Conservation (phyloP, 2,329 filamentous ascomycete species). For the Fusarium sp. region DNA sequence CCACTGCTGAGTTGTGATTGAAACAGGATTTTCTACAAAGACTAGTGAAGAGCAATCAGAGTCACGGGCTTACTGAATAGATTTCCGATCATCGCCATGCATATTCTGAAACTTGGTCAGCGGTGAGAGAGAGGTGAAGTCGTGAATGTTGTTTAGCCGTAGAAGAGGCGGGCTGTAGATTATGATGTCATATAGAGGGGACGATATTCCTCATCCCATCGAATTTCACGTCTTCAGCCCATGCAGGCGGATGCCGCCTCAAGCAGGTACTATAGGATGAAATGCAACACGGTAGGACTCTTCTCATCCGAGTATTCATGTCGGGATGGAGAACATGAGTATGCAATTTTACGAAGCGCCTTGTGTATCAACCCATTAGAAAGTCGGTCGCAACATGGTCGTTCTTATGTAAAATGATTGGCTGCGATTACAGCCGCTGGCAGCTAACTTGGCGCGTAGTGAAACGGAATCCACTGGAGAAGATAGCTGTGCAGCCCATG, state of each 20-base stretch:
- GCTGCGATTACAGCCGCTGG: conserved; percentile 22
- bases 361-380: conserved; percentile 20
- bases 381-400: conserved; percentile 7
- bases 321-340: background rate
- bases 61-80: conserved; percentile 24
- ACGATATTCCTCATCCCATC: background rate
- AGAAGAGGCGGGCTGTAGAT: background rate
- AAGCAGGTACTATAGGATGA: background rate
- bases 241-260: background rate
- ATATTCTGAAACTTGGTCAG: conserved; percentile 42
- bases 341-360: conserved; percentile 33
- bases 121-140: conserved; percentile 6
- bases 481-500: conserved; percentile 3
- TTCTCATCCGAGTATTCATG: background rate
- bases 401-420: conserved; percentile 35
- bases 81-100: conserved; percentile 39
- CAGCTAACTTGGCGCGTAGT: conserved; percentile 29
- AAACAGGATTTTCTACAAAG: conserved; percentile 43
- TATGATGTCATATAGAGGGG: conserved; percentile 37
- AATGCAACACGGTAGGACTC: background rate
- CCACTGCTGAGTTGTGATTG: conserved; percentile 31
- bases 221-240: background rate
- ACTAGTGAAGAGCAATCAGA: background rate
- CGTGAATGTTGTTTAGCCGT: conserved; percentile 9
- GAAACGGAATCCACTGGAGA: conserved; percentile 24